A percentile compares a stretch with the other conserved stretches of the same genome.
Evolutionary conservation across 2,329 filamentous ascomycete species (phyloP).

Genomic region (Cylindrodendrum hubeiense): DNA sequence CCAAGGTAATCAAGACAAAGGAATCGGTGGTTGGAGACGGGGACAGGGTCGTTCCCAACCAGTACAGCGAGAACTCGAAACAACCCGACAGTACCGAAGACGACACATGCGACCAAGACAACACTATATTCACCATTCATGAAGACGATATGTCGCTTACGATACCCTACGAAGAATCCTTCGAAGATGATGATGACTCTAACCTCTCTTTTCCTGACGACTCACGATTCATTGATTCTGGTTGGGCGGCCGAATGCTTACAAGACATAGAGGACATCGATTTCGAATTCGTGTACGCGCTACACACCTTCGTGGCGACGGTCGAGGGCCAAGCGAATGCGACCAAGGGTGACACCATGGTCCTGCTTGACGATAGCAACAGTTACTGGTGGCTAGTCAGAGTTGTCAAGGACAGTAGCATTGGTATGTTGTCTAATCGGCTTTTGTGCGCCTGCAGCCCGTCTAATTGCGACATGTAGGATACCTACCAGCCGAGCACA

Average conservation of each 20-base stretch:
- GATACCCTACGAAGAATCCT: constrained; percentile 60
- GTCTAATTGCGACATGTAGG: constrained; percentile 64
- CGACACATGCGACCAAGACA: constrained; percentile 39
- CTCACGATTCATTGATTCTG: constrained; percentile 75
- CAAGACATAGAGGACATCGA: constrained; percentile 97
- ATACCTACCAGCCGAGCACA: constrained; percentile 96
- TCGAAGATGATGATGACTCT: constrained; percentile 71
- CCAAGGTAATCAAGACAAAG: constrained; percentile 2
- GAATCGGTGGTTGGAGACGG: constrained; percentile 1
- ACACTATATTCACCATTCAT: constrained; percentile 38
- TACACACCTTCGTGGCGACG: constrained; percentile 97
- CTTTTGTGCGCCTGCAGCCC: constrained; percentile 10
- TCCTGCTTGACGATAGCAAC: constrained; percentile 96
- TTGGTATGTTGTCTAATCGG: constrained; percentile 65
- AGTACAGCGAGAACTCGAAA: constrained; percentile 25
- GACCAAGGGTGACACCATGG: constrained; percentile 98
- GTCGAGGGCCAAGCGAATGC: constrained; percentile 99
- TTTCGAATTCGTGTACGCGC: constrained; percentile 98
- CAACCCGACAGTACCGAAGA: constrained; percentile 27
- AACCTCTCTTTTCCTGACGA: constrained; percentile 68
- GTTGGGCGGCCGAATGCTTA: constrained; percentile 88
- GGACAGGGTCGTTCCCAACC: constrained; percentile 35
- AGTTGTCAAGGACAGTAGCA: constrained; percentile 97
- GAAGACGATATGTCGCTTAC: constrained; percentile 50
- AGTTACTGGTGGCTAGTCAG: constrained; percentile 99